Percentiles rank a stretch among this genome's conserved stretches.
These are phyloP conservation scores for Verticillium klebahnii DNA, from an alignment of 2,329 filamentous ascomycete species.

Conservation along the genomic window DNA sequence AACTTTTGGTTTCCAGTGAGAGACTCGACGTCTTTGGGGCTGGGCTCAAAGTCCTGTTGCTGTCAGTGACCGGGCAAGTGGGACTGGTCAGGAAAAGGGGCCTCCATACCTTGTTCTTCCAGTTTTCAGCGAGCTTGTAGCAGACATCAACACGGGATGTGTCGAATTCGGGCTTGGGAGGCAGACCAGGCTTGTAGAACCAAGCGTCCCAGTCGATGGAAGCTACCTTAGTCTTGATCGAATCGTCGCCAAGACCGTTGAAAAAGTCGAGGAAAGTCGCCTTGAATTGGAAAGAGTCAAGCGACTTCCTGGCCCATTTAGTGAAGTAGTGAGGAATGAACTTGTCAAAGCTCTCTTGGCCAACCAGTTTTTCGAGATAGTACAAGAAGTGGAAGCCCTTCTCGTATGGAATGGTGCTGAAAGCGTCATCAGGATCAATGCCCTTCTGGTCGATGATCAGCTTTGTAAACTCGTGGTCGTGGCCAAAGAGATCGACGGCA, in stretches of 20 bases:
- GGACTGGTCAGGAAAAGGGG: not conserved
- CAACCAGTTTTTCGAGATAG: constrained; percentile 80
- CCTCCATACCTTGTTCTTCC: constrained; percentile 54
- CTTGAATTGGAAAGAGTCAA: constrained; percentile 95
- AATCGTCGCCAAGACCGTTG: constrained; percentile 55
- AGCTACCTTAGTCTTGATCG: constrained; percentile 59
- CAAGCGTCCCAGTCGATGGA: constrained; percentile 84
- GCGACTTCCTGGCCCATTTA: constrained; percentile 76
- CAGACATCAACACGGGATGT: constrained; percentile 82
- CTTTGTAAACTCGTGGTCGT: constrained; percentile 89
- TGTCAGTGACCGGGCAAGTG: constrained; percentile 9
- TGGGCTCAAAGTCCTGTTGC: constrained; percentile 56
- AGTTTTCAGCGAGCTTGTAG: constrained; percentile 76
- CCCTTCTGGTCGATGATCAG: constrained; percentile 82
- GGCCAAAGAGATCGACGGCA: constrained; percentile 71
- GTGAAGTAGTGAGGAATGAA: constrained; percentile 96
- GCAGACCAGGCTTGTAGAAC: constrained; percentile 85
- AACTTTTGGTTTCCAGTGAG: constrained; percentile 87
- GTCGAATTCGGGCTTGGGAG: constrained; percentile 87
- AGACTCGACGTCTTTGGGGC: constrained; percentile 60
- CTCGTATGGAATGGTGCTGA: constrained; percentile 89
- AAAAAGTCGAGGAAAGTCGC: constrained; percentile 85
- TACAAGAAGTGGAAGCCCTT: constrained; percentile 96
- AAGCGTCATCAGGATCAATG: constrained; percentile 92
- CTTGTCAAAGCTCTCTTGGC: constrained; percentile 82